phyloP scores from a whole-genome alignment of 768 basidiomycete genomes.

The Boletus bicolor region DNA sequence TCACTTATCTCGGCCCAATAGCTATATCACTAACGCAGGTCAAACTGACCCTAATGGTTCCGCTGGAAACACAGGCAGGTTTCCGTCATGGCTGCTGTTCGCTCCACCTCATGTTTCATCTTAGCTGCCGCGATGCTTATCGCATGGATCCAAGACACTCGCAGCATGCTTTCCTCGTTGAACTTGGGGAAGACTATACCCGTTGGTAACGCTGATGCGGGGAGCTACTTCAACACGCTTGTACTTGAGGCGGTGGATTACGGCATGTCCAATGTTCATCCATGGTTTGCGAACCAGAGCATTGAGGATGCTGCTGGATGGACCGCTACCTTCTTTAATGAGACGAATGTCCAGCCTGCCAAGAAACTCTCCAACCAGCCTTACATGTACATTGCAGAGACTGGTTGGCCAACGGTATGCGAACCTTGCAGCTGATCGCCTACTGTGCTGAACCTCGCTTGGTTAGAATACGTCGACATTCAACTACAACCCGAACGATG shows the following conservation, averaged over 20 bases:
- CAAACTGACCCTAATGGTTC: slow-evolving; percentile 53
- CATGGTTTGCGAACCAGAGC: slow-evolving; percentile 87
- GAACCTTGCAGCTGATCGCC: background rate
- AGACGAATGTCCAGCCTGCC: slow-evolving; percentile 60
- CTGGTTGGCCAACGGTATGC: slow-evolving; percentile 78
- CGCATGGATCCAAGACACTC: slow-evolving; percentile 64
- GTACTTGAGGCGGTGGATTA: slow-evolving; percentile 66
- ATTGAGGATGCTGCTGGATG: slow-evolving; percentile 70
- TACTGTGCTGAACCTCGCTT: background rate
- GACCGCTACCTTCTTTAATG: slow-evolving; percentile 77
- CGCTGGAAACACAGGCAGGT: slow-evolving; percentile 45
- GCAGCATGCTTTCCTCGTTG: slow-evolving; percentile 50
- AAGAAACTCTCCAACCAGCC: slow-evolving; percentile 64
- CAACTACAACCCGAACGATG: slow-evolving; percentile 56
- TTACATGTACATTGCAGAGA: slow-evolving; percentile 90
- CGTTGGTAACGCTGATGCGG: slow-evolving; percentile 84
- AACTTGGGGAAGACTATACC: slow-evolving; percentile 58
- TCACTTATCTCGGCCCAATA: slow-evolving; percentile 27
- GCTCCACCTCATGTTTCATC: background rate
- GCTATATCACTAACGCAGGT: slow-evolving; percentile 55
- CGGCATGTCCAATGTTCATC: slow-evolving; percentile 88
- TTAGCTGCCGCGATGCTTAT: slow-evolving; percentile 62
- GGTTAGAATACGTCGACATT: slow-evolving; percentile 55
- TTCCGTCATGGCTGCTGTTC: background rate
- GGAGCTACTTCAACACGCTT: slow-evolving; percentile 73